A percentile compares a stretch with the other conserved stretches of the same genome.
phyloP scores from a whole-genome alignment of 2,329 filamentous ascomycete genomes.

The Fusarium pseudoanthophilum region DNA sequence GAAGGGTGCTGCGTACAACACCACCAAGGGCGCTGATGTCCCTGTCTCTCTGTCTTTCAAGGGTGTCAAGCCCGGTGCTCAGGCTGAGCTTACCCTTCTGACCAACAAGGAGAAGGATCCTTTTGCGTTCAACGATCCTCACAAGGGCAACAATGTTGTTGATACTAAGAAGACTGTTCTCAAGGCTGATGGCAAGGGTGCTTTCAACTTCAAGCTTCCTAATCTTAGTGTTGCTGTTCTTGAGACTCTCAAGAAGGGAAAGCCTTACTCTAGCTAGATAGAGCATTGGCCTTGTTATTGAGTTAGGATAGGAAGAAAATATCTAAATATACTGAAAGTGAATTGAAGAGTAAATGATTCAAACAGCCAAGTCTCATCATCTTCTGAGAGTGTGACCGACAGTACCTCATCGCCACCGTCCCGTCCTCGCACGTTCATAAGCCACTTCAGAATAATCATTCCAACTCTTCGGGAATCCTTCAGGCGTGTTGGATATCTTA shows the following conservation, averaged over 20 bases:
- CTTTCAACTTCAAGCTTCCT: constrained; percentile 63
- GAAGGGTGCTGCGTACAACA: constrained; percentile 65
- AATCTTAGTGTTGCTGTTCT: constrained; percentile 67
- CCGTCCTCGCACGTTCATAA: neutral
- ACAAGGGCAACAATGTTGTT: constrained; percentile 61
- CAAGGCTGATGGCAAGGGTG: constrained; percentile 56
- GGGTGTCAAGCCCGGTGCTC: constrained; percentile 52
- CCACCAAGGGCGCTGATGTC: constrained; percentile 56
- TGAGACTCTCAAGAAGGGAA: constrained; percentile 51
- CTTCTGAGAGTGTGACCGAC: rapidly evolving
- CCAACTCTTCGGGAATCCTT: rapidly evolving
- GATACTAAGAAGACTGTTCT: constrained; percentile 53
- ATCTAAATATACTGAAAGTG: rapidly evolving
- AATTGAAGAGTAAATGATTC: neutral
- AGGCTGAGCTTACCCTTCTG: constrained; percentile 58
- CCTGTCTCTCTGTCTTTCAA: constrained; percentile 59
- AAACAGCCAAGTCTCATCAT: rapidly evolving
- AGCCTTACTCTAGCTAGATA: constrained; percentile 2
- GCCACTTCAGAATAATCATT: neutral
- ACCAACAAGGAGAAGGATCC: constrained; percentile 54
- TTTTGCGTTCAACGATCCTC: constrained; percentile 57
- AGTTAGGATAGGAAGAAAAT: neutral
- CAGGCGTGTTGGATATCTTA: rapidly evolving
- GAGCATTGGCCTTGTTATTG: rapidly evolving
- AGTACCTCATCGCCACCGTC: rapidly evolving